Evolutionary conservation across 2,329 filamentous ascomycete species (phyloP), one percentile per base, ranked within the genome.

Genomic region (Xylariomycetidae sp.): DNA sequence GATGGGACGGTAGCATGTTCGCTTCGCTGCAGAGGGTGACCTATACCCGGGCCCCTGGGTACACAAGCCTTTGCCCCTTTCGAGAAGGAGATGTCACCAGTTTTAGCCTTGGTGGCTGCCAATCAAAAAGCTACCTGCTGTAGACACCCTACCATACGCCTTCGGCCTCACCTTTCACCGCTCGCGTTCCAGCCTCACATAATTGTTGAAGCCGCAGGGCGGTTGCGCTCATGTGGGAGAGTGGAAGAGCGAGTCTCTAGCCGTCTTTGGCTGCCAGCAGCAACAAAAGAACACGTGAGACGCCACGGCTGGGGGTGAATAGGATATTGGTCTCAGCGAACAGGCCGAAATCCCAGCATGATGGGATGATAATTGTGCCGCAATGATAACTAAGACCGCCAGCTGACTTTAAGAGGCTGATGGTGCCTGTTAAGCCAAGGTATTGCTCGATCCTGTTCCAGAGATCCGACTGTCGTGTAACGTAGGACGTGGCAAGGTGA

Each of bases 401-500:
- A 30, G 31, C 33, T 37, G 18, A 27, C 40, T 43, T 45, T 31
- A 23, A 30, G 31, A 38, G 35, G 37, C 38, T 39, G 35, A 25
- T 25, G 31, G 25, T 25, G 18, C 33, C 36, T 34, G 19, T 25
- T 22, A 19, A n/a, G n/a, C n/a, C n/a, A n/a, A n/a, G n/a, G n/a
- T n/a, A n/a, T n/a, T n/a, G n/a, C n/a, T n/a, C n/a, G n/a, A n/a
- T n/a, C n/a, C n/a, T n/a, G n/a, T 38, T 44, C 44, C 41, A 48
- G 46, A 44, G 40, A 51, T 44, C 41, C 40, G 40, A 40, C 45
- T 45, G 51, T 38, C 36, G 54, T 57, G 53, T 41, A 47, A 57
- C 54, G 27, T 18, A 28, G 34, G 26, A 51, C 44, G 35, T 44
- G 38, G 43, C 39, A 43, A 37, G 38, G 39, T 44, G 46, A 41